A percentile compares a stretch with the other conserved stretches of the same genome.
Evolutionary conservation across 805 yeast genomes (phyloP).

Genomic region (Metschnikowia colocasiae): DNA sequence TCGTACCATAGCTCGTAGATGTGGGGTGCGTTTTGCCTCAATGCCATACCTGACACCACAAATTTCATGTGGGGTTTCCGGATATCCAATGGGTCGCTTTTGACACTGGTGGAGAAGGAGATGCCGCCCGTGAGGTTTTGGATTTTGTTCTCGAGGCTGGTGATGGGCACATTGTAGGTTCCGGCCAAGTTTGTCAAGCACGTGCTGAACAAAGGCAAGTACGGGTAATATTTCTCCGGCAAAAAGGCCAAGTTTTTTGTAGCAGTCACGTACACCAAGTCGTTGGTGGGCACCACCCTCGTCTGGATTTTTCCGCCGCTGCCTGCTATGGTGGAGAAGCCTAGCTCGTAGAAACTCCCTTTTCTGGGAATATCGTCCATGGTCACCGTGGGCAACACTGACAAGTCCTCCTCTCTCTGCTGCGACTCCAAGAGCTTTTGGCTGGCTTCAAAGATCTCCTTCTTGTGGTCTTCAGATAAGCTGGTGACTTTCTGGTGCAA

Average conservation of each 20-base stretch:
- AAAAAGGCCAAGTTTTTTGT: conserved; percentile 55
- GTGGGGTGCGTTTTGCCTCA: conserved; percentile 58
- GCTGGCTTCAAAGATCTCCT: conserved; percentile 59
- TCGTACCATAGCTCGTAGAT: conserved; percentile 67
- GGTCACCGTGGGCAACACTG: conserved; percentile 74
- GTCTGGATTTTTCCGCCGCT: conserved; percentile 36
- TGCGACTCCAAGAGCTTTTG: conserved; percentile 58
- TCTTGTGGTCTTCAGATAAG: conserved; percentile 54
- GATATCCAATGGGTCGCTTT: conserved; percentile 51
- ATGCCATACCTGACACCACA: conserved; percentile 61
- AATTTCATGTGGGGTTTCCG: conserved; percentile 50
- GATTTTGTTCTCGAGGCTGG: conserved; percentile 80
- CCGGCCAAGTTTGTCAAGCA: conserved; percentile 81
- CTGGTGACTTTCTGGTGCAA: conserved; percentile 40
- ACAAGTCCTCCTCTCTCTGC: conserved; percentile 63
- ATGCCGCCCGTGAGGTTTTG: conserved; percentile 84
- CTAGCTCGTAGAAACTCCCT: conserved; percentile 39
- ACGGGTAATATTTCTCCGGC: conserved; percentile 62
- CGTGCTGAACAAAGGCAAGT: conserved; percentile 70
- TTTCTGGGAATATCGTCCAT: conserved; percentile 66
- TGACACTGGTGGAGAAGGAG: conserved; percentile 54
- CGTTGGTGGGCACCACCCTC: conserved; percentile 70
- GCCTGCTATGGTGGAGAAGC: conserved; percentile 26
- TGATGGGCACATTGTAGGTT: conserved; percentile 66
- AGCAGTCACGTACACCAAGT: conserved; percentile 74